phyloP scores from a whole-genome alignment of 495 filamentous ascomycete species.

The Achaetomiella virescens region DNA sequence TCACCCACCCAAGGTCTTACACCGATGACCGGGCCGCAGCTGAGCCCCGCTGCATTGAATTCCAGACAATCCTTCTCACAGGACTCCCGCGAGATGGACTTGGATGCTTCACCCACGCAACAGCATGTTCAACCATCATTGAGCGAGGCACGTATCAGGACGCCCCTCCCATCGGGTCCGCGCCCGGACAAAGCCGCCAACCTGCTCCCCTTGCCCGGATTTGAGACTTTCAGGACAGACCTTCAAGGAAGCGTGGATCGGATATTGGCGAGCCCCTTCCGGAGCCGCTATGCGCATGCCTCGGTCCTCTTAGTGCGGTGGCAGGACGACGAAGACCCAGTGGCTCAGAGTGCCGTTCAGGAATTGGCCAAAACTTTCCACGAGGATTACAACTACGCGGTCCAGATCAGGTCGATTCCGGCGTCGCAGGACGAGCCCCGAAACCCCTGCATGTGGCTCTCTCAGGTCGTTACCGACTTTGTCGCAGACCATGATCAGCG shows the following conservation, averaged over 20 bases:
- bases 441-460: constrained; percentile 40
- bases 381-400: constrained; percentile 39
- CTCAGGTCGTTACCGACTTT: constrained; percentile 37
- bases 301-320: constrained; percentile 42
- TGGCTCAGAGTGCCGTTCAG: constrained; percentile 27
- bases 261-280: constrained; percentile 35
- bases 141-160: constrained; percentile 41
- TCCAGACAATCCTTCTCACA: constrained; percentile 31
- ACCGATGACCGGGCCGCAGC: constrained; percentile 29
- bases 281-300: constrained; percentile 39
- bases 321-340: constrained; percentile 40
- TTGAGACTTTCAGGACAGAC: constrained; percentile 35
- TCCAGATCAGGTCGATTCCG: constrained; percentile 38
- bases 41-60: constrained; percentile 38
- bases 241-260: constrained; percentile 36
- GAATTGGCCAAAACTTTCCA: constrained; percentile 38
- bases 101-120: constrained; percentile 25
- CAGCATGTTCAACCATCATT: constrained; percentile 29
- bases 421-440: constrained; percentile 34
- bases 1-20: constrained; percentile 35
- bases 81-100: constrained; percentile 38
- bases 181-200: constrained; percentile 36
- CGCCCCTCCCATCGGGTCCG: constrained; percentile 42
- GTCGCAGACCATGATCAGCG: constrained; percentile 39
- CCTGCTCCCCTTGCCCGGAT: constrained; percentile 29